phyloP scores from a whole-genome alignment of 2,329 filamentous ascomycete species.

The Fusarium tupiense region DNA sequence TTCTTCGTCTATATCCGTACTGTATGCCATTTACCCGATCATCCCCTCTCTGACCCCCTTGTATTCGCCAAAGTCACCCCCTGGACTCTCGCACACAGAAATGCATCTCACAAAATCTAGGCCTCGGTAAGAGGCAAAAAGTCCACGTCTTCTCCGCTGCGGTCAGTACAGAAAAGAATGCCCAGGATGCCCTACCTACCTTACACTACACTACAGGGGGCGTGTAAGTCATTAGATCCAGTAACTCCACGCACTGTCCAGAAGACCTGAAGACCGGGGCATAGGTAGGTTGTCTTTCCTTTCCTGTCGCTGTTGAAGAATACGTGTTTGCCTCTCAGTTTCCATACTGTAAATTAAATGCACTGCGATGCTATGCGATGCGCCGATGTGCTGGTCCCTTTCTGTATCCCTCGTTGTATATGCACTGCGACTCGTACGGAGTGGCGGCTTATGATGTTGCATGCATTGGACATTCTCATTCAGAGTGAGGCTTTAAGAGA shows the following conservation, averaged over 20 bases:
- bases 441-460: neutral
- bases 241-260: constrained; percentile 18
- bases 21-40: neutral
- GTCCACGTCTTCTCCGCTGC: constrained; percentile 15
- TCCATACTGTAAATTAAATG: neutral
- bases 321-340: constrained; percentile 34
- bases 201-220: neutral
- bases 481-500: constrained; percentile 1
- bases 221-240: constrained; percentile 18
- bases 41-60: neutral
- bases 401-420: constrained; percentile 14
- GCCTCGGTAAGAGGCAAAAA: constrained; percentile 18
- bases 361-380: neutral
- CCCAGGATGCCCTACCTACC: neutral
- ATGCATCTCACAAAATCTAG: constrained; percentile 4
- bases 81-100: constrained; percentile 9
- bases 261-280: neutral
- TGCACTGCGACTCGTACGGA: constrained; percentile 22
- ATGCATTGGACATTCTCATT: constrained; percentile 1
- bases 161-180: neutral
- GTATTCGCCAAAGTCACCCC: constrained; percentile 3
- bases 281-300: neutral
- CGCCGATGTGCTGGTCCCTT: constrained; percentile 27
- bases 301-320: neutral
- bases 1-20: neutral